These are phyloP conservation scores for Elsinoe batatas DNA, from an alignment of 2,329 filamentous ascomycete species.

Conservation along the genomic window DNA sequence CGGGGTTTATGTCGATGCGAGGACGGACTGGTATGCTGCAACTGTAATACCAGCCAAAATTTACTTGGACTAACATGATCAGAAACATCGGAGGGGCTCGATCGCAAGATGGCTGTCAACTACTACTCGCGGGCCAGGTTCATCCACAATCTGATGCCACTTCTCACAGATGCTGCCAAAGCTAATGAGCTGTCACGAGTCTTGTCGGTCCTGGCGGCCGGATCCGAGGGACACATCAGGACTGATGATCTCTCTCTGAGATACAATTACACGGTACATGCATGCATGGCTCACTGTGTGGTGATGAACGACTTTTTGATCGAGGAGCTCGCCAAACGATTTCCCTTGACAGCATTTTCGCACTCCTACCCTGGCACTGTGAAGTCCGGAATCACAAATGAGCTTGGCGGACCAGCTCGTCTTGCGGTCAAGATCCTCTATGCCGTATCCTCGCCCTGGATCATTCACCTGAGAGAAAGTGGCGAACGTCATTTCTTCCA, in stretches of 20 bases:
- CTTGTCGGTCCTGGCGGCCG: constrained; percentile 45
- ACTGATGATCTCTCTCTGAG: constrained; percentile 37
- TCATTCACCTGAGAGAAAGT: constrained; percentile 32
- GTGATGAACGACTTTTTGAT: constrained; percentile 43
- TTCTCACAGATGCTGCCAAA: constrained; percentile 37
- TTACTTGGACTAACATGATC: not conserved
- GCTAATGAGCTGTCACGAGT: constrained; percentile 40
- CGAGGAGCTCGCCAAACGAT: constrained; percentile 38
- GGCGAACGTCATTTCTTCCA: constrained; percentile 39
- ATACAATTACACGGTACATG: constrained; percentile 30
- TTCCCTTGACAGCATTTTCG: constrained; percentile 40
- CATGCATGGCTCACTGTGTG: constrained; percentile 34
- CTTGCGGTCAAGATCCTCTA: constrained; percentile 28
- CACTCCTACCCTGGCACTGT: constrained; percentile 42
- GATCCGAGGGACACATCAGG: constrained; percentile 43
- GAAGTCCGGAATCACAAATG: constrained; percentile 35
- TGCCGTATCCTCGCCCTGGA: constrained; percentile 30
- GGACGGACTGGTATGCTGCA: constrained; percentile 4
- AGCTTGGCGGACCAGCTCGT: constrained; percentile 25
- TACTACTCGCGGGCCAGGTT: constrained; percentile 52
- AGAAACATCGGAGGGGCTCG: constrained; percentile 51
- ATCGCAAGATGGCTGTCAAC: constrained; percentile 41
- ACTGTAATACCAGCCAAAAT: not conserved
- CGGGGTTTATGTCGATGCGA: constrained; percentile 36
- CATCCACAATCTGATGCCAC: constrained; percentile 47